Conservation (phyloP, 202 grass and related monocot genomes). For the Schoenoplectus tabernaemontani region DNA sequence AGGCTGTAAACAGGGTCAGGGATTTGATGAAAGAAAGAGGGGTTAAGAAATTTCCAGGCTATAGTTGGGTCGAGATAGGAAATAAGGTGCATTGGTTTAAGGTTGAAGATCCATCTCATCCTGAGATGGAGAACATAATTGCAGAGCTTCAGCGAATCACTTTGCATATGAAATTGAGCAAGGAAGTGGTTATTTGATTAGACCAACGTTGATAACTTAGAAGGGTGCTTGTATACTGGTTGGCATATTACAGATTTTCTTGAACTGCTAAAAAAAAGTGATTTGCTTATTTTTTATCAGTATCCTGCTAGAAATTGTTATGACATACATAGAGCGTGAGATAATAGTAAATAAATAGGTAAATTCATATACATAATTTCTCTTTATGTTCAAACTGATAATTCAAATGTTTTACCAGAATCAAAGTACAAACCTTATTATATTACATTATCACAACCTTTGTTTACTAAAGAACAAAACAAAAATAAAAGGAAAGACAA, state of each 20-base stretch:
- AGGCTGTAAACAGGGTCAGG: conserved; percentile 63
- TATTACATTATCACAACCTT: not conserved
- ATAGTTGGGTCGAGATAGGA: too few relatives aligned
- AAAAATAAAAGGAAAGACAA: not conserved
- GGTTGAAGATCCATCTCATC: conserved; percentile 74
- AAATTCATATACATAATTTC: not conserved
- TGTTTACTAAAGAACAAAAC: conserved; percentile 4
- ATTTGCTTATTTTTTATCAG: not conserved
- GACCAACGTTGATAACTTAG: not conserved
- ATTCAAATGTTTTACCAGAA: conserved; percentile 14
- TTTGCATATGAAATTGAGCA: conserved; percentile 64
- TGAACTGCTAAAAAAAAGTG: not conserved
- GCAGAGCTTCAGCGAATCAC: conserved; percentile 53
- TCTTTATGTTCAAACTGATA: conserved; percentile 1
- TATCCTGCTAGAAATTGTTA: not conserved
- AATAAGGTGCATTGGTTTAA: conserved; percentile 79
- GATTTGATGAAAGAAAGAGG: conserved; percentile 70
- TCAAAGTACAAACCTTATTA: conserved; percentile 12
- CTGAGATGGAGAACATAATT: conserved; percentile 53
- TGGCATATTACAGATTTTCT: not conserved
- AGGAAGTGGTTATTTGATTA: conserved; percentile 22
- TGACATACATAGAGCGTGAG: not conserved
- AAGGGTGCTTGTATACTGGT: not conserved
- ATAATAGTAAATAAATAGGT: not conserved
- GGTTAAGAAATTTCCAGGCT: conserved; percentile 83